A percentile compares a stretch with the other conserved stretches of the same genome.
These are phyloP conservation scores for Arabis hirsuta DNA, from an alignment of 345 rosid species.

Conservation along the genomic window DNA sequence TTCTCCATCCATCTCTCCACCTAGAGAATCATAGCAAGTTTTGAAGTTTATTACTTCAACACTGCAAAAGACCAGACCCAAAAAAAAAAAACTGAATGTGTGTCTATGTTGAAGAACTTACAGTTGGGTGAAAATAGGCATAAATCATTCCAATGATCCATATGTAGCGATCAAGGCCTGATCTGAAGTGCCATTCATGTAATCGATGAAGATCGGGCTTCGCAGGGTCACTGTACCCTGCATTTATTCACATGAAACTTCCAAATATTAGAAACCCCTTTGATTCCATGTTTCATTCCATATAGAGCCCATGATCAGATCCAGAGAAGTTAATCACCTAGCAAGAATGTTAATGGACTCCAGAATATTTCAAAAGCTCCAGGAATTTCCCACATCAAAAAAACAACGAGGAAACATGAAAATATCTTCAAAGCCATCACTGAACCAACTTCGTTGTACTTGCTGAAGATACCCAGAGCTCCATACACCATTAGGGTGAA, in stretches of 20 bases:
- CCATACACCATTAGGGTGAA: slow-evolving; percentile 96
- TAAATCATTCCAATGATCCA: slow-evolving; percentile 96
- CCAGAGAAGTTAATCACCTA: slow-evolving; percentile 56
- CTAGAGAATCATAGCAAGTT: slow-evolving; percentile 49
- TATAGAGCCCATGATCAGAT: slow-evolving; percentile 9
- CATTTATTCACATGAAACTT: slow-evolving; percentile 28
- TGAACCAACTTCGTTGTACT: slow-evolving; percentile 83
- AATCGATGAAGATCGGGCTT: slow-evolving; percentile 82
- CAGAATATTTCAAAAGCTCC: slow-evolving; percentile 80
- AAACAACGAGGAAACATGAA: slow-evolving; percentile 82
- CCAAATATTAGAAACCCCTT: slow-evolving; percentile 13
- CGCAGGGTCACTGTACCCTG: slow-evolving; percentile 92
- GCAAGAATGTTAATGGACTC: slow-evolving; percentile 74
- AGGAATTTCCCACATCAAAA: slow-evolving; percentile 93
- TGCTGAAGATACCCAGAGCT: slow-evolving; percentile 83
- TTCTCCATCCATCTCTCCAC: slow-evolving; percentile 98
- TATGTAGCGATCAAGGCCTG: slow-evolving; percentile 97
- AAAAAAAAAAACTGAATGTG: not conserved
- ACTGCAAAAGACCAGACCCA: not conserved
- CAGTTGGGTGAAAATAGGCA: slow-evolving; percentile 96
- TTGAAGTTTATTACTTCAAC: slow-evolving; percentile 24
- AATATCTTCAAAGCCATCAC: slow-evolving; percentile 87
- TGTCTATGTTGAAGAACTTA: slow-evolving; percentile 43
- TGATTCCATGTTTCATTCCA: not conserved
- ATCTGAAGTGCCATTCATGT: slow-evolving; percentile 98